phyloP scores from a whole-genome alignment of 257 asterid species.

The Solanum ossicruentum region DNA sequence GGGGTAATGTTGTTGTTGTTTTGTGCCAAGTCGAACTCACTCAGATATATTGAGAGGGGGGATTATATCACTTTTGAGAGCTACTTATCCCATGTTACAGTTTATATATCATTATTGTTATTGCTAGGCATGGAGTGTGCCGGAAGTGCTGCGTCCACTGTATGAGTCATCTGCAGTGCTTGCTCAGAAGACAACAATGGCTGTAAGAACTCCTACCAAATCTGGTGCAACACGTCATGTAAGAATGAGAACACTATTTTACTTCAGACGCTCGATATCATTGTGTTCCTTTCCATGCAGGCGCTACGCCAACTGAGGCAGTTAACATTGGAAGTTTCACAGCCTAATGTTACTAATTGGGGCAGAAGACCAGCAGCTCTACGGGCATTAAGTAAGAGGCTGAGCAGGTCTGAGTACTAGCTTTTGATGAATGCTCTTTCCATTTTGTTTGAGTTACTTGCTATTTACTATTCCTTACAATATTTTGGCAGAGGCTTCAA shows the following conservation, averaged over 20 bases:
- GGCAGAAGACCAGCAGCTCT: conserved; percentile 86
- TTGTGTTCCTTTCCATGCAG: conserved; percentile 16
- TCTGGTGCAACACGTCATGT: neutral
- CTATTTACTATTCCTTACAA: neutral
- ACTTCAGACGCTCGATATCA: neutral
- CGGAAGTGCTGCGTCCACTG: conserved; percentile 83
- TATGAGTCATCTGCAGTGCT: conserved; percentile 71
- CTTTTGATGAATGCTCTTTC: neutral
- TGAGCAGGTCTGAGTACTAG: conserved; percentile 48
- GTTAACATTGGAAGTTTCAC: conserved; percentile 63
- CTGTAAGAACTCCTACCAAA: conserved; percentile 29
- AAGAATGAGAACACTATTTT: neutral
- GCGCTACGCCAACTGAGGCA: conserved; percentile 87
- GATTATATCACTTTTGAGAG: neutral
- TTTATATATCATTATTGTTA: neutral
- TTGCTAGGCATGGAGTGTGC: conserved; percentile 67
- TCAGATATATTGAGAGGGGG: too few species aligned
- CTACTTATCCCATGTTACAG: neutral
- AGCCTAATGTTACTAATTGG: conserved; percentile 60
- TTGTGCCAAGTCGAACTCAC: too few species aligned
- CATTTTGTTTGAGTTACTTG: neutral
- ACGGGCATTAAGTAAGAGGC: conserved; percentile 69
- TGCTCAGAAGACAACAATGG: conserved; percentile 69
- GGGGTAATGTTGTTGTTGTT: too few species aligned
- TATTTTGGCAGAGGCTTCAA: conserved; percentile 59